phyloP scores from a whole-genome alignment of 2,329 filamentous ascomycete species.

The Venturiaceae sp. region DNA sequence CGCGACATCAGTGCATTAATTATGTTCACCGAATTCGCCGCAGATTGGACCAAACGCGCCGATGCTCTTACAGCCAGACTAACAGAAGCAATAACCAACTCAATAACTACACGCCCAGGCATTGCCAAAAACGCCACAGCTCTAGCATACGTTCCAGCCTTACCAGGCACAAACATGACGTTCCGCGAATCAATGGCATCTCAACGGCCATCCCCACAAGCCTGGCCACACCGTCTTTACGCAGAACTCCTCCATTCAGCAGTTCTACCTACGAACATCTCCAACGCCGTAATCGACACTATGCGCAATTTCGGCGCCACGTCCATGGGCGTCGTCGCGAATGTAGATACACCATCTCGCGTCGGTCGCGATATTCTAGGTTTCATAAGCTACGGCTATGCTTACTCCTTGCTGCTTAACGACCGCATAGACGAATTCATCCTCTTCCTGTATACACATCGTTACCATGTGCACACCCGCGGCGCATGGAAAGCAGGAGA shows the following conservation, averaged over 20 bases:
- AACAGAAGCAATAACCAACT: neutral
- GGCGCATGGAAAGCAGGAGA: conserved; percentile 6
- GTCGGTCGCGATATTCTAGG: conserved; percentile 2
- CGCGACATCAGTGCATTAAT: neutral
- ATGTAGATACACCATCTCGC: neutral
- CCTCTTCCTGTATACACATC: conserved; percentile 6
- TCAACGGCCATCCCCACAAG: neutral
- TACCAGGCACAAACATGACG: neutral
- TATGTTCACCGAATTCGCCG: neutral
- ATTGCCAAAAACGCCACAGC: neutral
- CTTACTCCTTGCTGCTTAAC: neutral
- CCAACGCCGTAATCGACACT: neutral
- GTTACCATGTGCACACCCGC: conserved; percentile 5
- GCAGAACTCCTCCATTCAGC: conserved; percentile 6
- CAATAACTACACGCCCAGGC: neutral
- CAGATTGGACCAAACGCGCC: neutral
- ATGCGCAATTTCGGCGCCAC: conserved; percentile 6
- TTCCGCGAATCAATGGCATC: neutral
- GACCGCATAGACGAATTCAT: conserved; percentile 6
- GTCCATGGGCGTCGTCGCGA: conserved; percentile 3
- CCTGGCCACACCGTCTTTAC: conserved; percentile 6
- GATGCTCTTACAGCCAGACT: neutral
- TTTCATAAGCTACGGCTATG: conserved; percentile 7
- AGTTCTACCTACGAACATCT: neutral
- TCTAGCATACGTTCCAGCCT: neutral